These are phyloP conservation scores for Cryptosporidium ubiquitum DNA, from an alignment of 169 alveolate genomes.

Conservation along the genomic window DNA sequence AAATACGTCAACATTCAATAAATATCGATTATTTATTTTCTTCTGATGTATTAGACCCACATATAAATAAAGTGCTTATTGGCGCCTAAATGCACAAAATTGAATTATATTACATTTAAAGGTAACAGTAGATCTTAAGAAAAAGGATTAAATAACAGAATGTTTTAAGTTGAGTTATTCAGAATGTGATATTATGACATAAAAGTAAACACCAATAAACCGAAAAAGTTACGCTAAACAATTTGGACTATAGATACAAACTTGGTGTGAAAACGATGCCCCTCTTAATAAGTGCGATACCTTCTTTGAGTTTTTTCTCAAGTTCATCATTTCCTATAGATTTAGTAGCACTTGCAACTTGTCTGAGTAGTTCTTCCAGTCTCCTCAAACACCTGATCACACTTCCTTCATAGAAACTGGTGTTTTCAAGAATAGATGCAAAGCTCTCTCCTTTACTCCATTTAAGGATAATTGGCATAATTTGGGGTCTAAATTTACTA, in stretches of 20 bases:
- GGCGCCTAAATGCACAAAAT: neutral
- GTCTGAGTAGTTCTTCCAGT: slow-evolving; percentile 97
- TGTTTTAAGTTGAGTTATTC: neutral
- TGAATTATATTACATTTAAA: no score
- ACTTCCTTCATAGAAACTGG: slow-evolving; percentile 97
- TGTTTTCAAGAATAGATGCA: slow-evolving; percentile 90
- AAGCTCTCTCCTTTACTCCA: slow-evolving; percentile 98
- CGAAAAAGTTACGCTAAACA: neutral
- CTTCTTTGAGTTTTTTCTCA: slow-evolving; percentile 92
- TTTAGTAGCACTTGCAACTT: slow-evolving; percentile 95
- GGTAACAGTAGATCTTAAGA: neutral
- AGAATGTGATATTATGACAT: neutral
- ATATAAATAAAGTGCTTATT: neutral
- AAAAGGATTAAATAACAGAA: neutral
- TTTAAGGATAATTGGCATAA: slow-evolving; percentile 92
- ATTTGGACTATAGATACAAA: slow-evolving; percentile 84
- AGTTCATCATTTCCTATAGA: slow-evolving; percentile 94
- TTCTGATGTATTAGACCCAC: neutral
- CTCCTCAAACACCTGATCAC: slow-evolving; percentile 94
- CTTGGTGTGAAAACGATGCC: slow-evolving; percentile 99
- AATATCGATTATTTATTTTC: neutral
- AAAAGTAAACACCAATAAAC: neutral
- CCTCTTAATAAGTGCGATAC: slow-evolving; percentile 92
- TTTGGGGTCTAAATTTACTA: slow-evolving; percentile 91
- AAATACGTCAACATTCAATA: neutral